Conservation (phyloP, 768 basidiomycete genomes). For the Rhodotorula diobovata region DNA sequence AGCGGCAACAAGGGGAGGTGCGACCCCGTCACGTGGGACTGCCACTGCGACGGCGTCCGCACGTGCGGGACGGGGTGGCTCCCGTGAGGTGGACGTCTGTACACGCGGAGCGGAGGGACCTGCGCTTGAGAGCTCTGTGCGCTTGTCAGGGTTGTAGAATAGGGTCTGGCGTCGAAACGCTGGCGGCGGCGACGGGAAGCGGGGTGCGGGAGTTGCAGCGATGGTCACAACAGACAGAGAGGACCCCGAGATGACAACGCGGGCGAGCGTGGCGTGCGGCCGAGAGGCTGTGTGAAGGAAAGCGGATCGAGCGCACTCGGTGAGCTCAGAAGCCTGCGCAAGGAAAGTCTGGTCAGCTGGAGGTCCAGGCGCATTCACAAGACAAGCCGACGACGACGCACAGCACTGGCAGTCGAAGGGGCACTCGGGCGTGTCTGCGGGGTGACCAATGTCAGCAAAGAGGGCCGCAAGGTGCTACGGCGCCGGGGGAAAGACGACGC, state of each 20-base stretch:
- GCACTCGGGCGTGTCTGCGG: constrained; percentile 38
- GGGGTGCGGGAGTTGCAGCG: no score
- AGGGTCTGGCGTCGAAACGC: no score
- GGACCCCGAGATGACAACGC: no score
- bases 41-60: background rate
- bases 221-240: background rate
- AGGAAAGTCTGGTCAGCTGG: background rate
- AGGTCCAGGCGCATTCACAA: background rate
- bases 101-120: no score
- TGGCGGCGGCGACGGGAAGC: no score
- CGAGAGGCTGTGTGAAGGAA: no score
- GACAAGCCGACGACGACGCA: background rate
- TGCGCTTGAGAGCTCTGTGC: no score
- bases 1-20: background rate
- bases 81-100: background rate
- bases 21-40: background rate
- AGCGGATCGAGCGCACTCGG: no score
- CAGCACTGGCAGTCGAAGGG: constrained; percentile 45
- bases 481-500: background rate
- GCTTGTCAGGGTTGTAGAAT: no score
- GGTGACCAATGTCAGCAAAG: background rate
- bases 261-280: no score
- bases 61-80: constrained; percentile 2
- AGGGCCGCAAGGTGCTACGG: fast-evolving
- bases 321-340: background rate